Conservation (phyloP, 2,329 filamentous ascomycete species). For the Beauveria sp. region DNA sequence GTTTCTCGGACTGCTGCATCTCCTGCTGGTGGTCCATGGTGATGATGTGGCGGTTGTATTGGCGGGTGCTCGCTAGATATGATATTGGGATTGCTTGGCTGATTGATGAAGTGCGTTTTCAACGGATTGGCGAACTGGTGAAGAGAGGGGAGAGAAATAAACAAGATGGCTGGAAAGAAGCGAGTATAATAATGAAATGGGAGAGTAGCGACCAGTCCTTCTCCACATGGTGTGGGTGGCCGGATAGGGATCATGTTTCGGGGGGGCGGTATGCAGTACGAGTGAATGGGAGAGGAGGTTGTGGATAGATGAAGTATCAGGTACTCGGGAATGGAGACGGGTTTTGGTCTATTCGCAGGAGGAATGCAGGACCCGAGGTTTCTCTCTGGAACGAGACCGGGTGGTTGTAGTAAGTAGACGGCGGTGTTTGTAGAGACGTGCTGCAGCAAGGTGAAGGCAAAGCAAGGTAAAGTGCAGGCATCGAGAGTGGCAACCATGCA, state of each 20-base stretch:
- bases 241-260: slow-evolving; percentile 9
- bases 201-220: slow-evolving; percentile 6
- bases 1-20: slow-evolving; percentile 1
- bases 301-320: background rate
- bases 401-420: slow-evolving; percentile 4
- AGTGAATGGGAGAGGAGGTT: background rate
- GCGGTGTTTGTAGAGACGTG: background rate
- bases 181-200: slow-evolving; percentile 9
- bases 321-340: background rate
- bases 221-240: slow-evolving; percentile 10
- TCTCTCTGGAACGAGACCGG: background rate
- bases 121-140: background rate
- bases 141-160: background rate
- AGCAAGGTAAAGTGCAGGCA: background rate
- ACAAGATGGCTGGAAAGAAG: background rate
- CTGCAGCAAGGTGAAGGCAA: background rate
- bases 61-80: background rate
- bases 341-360: background rate
- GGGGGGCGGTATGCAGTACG: background rate
- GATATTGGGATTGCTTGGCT: slow-evolving; percentile 12
- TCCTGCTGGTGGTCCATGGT: slow-evolving; percentile 2
- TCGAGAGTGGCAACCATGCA: background rate
- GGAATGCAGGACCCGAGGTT: background rate
- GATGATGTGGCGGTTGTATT: background rate
- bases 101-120: background rate